These are phyloP conservation scores for Blakeslea trispora DNA, from an alignment of 371 early-diverging fungal genomes.

Conservation along the genomic window DNA sequence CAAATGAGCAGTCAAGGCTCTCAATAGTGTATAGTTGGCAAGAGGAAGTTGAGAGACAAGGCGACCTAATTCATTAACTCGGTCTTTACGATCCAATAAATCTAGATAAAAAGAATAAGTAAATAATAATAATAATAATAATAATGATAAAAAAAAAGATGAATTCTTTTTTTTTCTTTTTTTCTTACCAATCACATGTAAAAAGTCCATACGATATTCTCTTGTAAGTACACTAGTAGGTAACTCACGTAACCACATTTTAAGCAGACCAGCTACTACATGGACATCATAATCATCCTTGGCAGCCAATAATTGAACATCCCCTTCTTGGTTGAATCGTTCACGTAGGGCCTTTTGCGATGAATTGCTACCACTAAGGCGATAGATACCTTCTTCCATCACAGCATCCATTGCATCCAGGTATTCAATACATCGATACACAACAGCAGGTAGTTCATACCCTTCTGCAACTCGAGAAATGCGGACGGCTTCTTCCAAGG, in stretches of 20 bases:
- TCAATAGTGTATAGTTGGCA: conserved; percentile 63
- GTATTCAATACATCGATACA: conserved; percentile 83
- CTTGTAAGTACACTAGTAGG: conserved; percentile 76
- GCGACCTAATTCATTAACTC: conserved; percentile 60
- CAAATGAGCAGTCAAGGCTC: conserved; percentile 66
- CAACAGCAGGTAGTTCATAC: conserved; percentile 68
- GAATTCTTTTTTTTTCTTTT: too few relatives aligned
- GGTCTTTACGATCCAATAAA: conserved; percentile 59
- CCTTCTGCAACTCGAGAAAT: conserved; percentile 29
- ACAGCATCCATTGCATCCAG: conserved; percentile 72
- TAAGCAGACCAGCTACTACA: conserved; percentile 83
- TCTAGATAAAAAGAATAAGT: too few relatives aligned
- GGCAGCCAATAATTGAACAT: conserved; percentile 58
- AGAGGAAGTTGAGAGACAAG: conserved; percentile 60
- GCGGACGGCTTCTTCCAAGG: conserved; percentile 34
- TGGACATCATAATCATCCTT: conserved; percentile 74
- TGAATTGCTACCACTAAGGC: conserved; percentile 67
- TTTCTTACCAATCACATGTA: conserved; percentile 63
- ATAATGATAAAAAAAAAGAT: too few relatives aligned
- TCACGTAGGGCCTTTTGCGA: conserved; percentile 62
- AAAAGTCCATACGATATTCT: conserved; percentile 68
- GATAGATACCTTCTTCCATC: conserved; percentile 81
- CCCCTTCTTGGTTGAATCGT: conserved; percentile 69
- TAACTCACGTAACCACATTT: conserved; percentile 82
- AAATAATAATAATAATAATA: too few relatives aligned